These are phyloP conservation scores for Pulveroboletus sp. DNA, from an alignment of 768 basidiomycete species.

Conservation along the genomic window DNA sequence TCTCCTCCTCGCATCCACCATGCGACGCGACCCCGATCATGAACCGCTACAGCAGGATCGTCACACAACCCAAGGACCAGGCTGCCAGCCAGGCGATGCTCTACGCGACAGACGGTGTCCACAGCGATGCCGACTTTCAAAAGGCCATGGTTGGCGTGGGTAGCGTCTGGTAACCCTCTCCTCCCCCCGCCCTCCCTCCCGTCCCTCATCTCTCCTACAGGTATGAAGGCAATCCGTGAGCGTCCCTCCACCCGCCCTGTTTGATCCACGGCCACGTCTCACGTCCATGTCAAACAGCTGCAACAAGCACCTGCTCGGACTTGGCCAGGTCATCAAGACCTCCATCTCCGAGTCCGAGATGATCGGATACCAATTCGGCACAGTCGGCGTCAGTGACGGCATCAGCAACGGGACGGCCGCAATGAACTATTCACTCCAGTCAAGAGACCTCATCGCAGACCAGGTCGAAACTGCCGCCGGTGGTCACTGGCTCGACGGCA, in stretches of 20 bases:
- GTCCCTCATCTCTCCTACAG: conserved; percentile 39
- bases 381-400: conserved; percentile 95
- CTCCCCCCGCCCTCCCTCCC: conserved; percentile 3
- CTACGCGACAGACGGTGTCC: conserved; percentile 94
- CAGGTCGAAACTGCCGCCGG: conserved; percentile 94
- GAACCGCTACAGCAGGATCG: conserved; percentile 69
- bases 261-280: background rate
- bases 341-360: conserved; percentile 67
- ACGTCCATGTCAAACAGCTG: conserved; percentile 51
- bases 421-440: conserved; percentile 96
- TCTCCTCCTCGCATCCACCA: conserved; percentile 35
- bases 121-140: conserved; percentile 75
- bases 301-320: conserved; percentile 86
- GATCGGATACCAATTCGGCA: conserved; percentile 97
- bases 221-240: conserved; percentile 99
- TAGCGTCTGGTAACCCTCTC: conserved; percentile 78
- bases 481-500: conserved; percentile 96
- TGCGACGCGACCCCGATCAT: conserved; percentile 42
- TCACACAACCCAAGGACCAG: conserved; percentile 92
- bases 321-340: conserved; percentile 83
- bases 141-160: conserved; percentile 98
- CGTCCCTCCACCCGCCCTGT: conserved; percentile 5
- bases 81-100: conserved; percentile 99
- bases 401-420: conserved; percentile 97
- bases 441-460: conserved; percentile 96